Evolutionary conservation across 176 grass and related monocot genomes (phyloP), one percentile per base, ranked within the genome.

Genomic region (Elaeis guineensis): DNA sequence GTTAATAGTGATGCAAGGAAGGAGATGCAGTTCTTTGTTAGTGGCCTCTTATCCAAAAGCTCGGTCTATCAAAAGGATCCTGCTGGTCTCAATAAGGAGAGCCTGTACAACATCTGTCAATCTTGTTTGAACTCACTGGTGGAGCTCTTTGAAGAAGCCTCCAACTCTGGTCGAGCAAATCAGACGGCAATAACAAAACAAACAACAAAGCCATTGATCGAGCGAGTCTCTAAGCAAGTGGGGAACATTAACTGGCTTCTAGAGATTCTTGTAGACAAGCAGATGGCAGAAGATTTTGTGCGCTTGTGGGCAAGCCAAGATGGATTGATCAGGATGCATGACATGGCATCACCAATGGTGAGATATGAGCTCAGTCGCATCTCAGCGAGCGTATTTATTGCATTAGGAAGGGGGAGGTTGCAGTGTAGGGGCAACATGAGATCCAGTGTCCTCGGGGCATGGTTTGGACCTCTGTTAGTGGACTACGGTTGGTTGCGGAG

Each of bases 171-270:
- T 1, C n/a, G 17, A 11, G 19, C 39, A 2, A 4, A 51, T 20
- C 50, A 51, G 2, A n/a, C 14, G 18, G 22, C 19, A 25, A 75
- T 19, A 63, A 23, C 25, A 58, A 64, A 19, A 2, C 48, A 5
- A 24, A 63, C 15, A 50, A 97, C 15, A 50, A 97, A 73, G 18
- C 87, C 92, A 52, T 83, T 85, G 76, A 73, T 91, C 0, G 81
- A 91, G 69, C 78, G 76, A 20, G 32, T 91, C n/a, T 80, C 78
- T 69, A 80, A 79, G 63, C 84, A 97, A 80, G 80, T 78, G 1
- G 92, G 89, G 49, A 97, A 88, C 68, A 81, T 91, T 53, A 91
- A 51, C 14, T 97, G 92, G 92, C 67, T 97, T 18, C 76, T 97
- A 0, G 76, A 97, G 59, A 91, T 97, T 49, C 79, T 97, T 24